Evolutionary conservation across 768 basidiomycete species (phyloP), one percentile per base, ranked within the genome.

Genomic region (Suillus paluster): DNA sequence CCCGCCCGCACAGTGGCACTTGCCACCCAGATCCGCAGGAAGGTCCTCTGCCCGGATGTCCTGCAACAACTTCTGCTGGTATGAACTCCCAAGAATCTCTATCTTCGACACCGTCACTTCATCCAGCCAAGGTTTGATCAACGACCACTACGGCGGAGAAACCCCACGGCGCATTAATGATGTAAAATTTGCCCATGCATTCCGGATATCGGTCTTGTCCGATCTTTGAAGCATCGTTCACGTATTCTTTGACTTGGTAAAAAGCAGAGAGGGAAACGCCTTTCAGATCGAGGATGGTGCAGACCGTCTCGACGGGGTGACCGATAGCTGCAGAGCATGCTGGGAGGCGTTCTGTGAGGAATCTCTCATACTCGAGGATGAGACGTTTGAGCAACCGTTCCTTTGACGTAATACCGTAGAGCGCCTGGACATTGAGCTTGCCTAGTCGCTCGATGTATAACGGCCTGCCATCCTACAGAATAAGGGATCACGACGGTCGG

Each of bases 121-220:
- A 76, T 99, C 97, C 68, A 99, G 80, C 94, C 94, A 99, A 3
- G 87, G 88, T 80, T 94, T 97, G 80, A 99, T 86, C 66, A 95
- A 73, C 21, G 79, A 72, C 96, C 96, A 99, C 23, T n/a, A 97
- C 91, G 42, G 90, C 84, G 56, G 86, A 84, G 81, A 99, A 99
- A 57, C 87, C 83, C 88, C 91, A 98, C 0, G 97, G 97, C 0
- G 94, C 92, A 71, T 99, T 98, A 84, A 97, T 92, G 83, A 99
- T 95, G 83, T 93, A 99, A 81, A 99, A 98, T 73, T 92, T 94
- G 80, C 97, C 97, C 97, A 98, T 94, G 66, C 83, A 87, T 75
- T 97, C 94, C 1, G 95, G 93, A 76, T 95, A 99, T 66, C 91
- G 83, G 79, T 97, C 86, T 75, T 97, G 95, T 12, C 94, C 93